These are phyloP conservation scores for Eragrostis tef DNA, from an alignment of 202 grass and related monocot genomes.

Conservation along the genomic window DNA sequence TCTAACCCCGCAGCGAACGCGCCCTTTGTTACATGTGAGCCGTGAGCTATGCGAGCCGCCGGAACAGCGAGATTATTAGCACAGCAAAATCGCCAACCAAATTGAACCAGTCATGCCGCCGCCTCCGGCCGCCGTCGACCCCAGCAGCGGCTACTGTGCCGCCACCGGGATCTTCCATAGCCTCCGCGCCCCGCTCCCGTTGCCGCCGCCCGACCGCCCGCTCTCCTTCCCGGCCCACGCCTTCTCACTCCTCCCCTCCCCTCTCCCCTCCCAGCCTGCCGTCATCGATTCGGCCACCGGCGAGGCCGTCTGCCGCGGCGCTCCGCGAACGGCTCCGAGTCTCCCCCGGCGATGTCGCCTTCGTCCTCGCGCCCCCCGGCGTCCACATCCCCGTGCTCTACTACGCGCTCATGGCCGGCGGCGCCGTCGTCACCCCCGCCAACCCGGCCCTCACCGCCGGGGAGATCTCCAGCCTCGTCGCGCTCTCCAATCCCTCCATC, in stretches of 20 bases:
- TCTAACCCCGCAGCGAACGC: too few relatives aligned
- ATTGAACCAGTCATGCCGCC: slow-evolving; percentile 6
- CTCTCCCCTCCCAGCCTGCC: too few relatives aligned
- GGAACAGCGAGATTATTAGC: too few relatives aligned
- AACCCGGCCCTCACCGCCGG: slow-evolving; percentile 37
- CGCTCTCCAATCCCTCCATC: slow-evolving; percentile 47
- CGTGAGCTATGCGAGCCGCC: too few relatives aligned
- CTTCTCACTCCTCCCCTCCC: too few relatives aligned
- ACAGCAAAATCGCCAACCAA: not conserved
- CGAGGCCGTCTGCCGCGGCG: too few relatives aligned
- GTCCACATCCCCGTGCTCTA: slow-evolving; percentile 59
- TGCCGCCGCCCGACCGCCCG: slow-evolving; percentile 8
- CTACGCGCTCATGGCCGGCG: slow-evolving; percentile 53
- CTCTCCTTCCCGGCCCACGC: slow-evolving; percentile 37
- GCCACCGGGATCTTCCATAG: slow-evolving; percentile 59
- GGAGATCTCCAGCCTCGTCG: slow-evolving; percentile 47
- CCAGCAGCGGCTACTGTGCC: slow-evolving; percentile 57
- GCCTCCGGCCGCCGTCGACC: slow-evolving; percentile 22
- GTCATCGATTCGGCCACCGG: too few relatives aligned
- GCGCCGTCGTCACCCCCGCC: slow-evolving; percentile 52
- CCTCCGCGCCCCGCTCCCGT: slow-evolving; percentile 44
- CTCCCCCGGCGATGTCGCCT: slow-evolving; percentile 46
- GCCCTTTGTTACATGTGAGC: too few relatives aligned
- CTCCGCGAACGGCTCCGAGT: slow-evolving; percentile 2
- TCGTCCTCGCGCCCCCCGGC: slow-evolving; percentile 48